Conservation (phyloP, 306 rosid genomes). For the Vigna radiata region DNA sequence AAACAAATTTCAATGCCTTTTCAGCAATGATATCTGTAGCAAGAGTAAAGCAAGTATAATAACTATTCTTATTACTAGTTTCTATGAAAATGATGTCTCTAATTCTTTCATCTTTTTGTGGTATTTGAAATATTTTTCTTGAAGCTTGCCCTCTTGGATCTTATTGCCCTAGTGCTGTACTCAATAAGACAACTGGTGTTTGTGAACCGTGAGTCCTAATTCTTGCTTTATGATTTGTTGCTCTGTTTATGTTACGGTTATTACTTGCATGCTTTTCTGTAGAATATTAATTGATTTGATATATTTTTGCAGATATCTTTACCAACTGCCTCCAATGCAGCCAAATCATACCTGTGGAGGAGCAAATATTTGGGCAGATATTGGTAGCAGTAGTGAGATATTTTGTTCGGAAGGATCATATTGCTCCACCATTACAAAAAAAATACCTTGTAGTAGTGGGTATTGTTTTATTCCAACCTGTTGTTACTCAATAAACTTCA, state of each 20-base stretch:
- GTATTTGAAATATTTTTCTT: constrained; percentile 42
- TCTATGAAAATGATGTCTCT: constrained; percentile 23
- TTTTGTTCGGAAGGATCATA: constrained; percentile 81
- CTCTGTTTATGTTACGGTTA: constrained; percentile 1
- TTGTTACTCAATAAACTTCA: constrained; percentile 32
- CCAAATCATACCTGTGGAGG: constrained; percentile 89
- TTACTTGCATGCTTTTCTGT: background rate
- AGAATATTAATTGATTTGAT: background rate
- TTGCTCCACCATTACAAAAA: constrained; percentile 66
- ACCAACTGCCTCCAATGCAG: constrained; percentile 71
- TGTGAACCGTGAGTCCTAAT: constrained; percentile 82
- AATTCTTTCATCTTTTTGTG: constrained; percentile 36
- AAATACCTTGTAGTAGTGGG: constrained; percentile 70
- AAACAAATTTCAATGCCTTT: background rate
- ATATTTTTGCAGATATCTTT: constrained; percentile 62
- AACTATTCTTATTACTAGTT: background rate
- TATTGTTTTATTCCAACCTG: constrained; percentile 46
- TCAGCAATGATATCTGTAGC: background rate
- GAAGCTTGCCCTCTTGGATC: constrained; percentile 92
- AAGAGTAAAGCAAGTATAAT: background rate
- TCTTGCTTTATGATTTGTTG: background rate
- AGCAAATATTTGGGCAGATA: constrained; percentile 84
- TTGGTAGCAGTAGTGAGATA: constrained; percentile 58
- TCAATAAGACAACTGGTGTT: constrained; percentile 64
- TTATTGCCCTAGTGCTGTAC: constrained; percentile 71